These are phyloP conservation scores for Blastomyces silverae DNA, from an alignment of 2,329 filamentous ascomycete species.

Conservation along the genomic window DNA sequence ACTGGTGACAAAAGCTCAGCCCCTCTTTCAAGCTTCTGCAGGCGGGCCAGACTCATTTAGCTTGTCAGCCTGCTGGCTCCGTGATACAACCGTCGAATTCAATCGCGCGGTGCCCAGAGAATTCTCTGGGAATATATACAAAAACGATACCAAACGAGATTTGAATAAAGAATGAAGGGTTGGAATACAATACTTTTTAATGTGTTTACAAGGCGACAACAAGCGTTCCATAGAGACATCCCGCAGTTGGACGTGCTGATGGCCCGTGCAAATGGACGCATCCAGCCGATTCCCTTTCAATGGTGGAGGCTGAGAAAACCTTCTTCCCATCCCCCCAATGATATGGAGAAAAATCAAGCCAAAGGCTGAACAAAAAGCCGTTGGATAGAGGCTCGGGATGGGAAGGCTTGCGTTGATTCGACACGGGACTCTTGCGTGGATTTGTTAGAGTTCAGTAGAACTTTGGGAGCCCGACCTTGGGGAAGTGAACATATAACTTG, in stretches of 20 bases:
- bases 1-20: not conserved
- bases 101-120: not conserved
- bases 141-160: not conserved
- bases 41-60: not conserved
- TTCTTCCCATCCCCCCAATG: constrained; percentile 3
- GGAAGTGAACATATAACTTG: constrained; percentile 4
- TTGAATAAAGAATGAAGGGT: not conserved
- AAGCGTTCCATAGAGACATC: not conserved
- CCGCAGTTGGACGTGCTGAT: not conserved
- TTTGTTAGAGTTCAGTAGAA: not conserved
- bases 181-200: not conserved
- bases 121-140: not conserved
- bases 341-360: not conserved
- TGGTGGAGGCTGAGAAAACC: not conserved
- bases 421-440: not conserved
- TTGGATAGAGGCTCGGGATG: not conserved
- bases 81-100: not conserved
- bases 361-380: not conserved
- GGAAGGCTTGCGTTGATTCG: not conserved
- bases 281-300: not conserved
- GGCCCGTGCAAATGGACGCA: not conserved
- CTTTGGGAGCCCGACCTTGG: not conserved
- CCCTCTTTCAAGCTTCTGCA: not conserved
- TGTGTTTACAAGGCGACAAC: not conserved
- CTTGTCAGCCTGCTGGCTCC: not conserved